These are phyloP conservation scores for Biscogniauxia mediterranea DNA, from an alignment of 2,329 filamentous ascomycete genomes.

Conservation along the genomic window DNA sequence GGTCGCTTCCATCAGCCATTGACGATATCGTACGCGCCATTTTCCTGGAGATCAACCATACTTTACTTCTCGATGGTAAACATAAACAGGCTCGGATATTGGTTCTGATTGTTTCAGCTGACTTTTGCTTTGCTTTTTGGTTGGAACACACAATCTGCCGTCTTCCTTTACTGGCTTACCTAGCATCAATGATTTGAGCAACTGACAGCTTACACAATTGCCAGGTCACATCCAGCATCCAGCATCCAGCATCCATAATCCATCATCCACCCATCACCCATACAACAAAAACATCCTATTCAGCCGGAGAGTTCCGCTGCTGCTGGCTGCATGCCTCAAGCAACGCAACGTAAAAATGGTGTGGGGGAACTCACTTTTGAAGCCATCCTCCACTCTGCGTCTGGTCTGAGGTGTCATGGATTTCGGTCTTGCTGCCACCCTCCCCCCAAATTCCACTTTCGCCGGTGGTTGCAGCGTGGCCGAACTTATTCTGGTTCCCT, in stretches of 20 bases:
- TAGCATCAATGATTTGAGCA: neutral
- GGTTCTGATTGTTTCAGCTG: neutral
- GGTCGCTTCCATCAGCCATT: neutral
- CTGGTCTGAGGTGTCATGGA: neutral
- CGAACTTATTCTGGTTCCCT: neutral
- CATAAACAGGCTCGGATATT: too few relatives aligned
- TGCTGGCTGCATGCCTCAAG: too few relatives aligned
- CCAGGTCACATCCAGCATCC: neutral
- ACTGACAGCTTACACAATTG: neutral
- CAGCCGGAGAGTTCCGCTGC: neutral
- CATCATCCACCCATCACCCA: too few relatives aligned
- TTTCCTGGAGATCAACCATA: neutral
- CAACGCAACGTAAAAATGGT: neutral
- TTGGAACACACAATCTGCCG: neutral
- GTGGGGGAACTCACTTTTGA: neutral
- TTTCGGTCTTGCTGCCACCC: neutral
- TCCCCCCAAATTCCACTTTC: neutral
- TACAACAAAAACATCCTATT: neutral
- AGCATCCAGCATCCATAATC: too few relatives aligned
- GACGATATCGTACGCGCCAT: neutral
- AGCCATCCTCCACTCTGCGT: neutral
- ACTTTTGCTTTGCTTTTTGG: neutral
- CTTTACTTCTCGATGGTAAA: too few relatives aligned
- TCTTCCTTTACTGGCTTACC: neutral
- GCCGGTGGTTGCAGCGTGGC: neutral